phyloP scores from a whole-genome alignment of 225 moss, liverwort and hornwort species.

The Asterella californica region DNA sequence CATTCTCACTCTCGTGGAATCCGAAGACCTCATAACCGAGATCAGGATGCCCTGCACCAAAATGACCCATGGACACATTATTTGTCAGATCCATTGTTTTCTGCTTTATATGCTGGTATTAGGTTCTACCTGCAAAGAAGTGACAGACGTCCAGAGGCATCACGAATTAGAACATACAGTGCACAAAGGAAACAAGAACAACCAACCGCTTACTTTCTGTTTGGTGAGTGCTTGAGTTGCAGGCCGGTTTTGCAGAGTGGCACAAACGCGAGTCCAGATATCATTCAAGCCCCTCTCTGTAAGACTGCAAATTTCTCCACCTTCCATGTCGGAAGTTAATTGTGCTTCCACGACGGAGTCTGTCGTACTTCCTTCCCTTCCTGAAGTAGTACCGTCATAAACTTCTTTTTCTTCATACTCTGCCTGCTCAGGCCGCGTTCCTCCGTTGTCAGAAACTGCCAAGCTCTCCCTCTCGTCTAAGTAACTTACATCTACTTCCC shows the following conservation, averaged over 20 bases:
- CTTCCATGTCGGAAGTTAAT: background rate
- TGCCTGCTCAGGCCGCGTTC: slow-evolving; percentile 17
- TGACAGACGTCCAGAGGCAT: background rate
- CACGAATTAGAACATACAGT: background rate
- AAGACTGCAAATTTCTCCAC: background rate
- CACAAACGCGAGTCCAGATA: slow-evolving; percentile 55
- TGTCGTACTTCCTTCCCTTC: background rate
- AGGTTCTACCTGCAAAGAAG: background rate
- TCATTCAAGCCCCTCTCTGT: slow-evolving; percentile 45
- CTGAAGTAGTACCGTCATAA: slow-evolving; percentile 25
- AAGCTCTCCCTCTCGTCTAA: slow-evolving; percentile 12
- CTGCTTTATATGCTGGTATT: background rate
- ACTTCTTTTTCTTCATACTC: slow-evolving; percentile 19
- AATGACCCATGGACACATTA: background rate
- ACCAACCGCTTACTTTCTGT: slow-evolving; percentile 38
- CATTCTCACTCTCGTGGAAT: slow-evolving; percentile 46
- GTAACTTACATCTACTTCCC: slow-evolving; percentile 6
- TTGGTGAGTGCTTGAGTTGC: slow-evolving; percentile 70
- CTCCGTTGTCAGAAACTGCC: slow-evolving; percentile 10
- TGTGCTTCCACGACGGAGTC: background rate
- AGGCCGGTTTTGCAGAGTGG: slow-evolving; percentile 59
- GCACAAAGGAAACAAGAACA: background rate
- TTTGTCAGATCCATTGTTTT: background rate
- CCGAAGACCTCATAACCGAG: slow-evolving; percentile 36
- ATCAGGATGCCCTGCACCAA: slow-evolving; percentile 57